Percentiles rank a stretch among this genome's conserved stretches.
These are phyloP conservation scores for Metschnikowia similis DNA, from an alignment of 805 yeast genomes.

Conservation along the genomic window DNA sequence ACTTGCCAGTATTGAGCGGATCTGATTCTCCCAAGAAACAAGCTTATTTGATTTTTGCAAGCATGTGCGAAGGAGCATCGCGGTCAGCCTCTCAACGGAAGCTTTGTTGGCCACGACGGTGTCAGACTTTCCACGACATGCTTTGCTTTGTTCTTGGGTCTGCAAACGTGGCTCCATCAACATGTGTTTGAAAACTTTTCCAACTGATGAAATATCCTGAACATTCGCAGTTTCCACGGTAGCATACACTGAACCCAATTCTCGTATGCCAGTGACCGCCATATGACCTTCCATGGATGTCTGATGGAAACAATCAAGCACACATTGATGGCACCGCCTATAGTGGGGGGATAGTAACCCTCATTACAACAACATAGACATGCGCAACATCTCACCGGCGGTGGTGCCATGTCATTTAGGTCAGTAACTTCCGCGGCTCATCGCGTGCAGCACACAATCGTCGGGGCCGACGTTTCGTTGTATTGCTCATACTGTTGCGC, in stretches of 20 bases:
- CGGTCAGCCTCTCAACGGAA: not conserved
- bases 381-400: too few relatives aligned
- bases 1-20: conserved; percentile 81
- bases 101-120: too few relatives aligned
- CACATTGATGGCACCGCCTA: not conserved
- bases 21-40: conserved; percentile 45
- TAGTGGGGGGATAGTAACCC: too few relatives aligned
- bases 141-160: too few relatives aligned
- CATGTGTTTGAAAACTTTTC: conserved; percentile 10
- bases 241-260: conserved; percentile 84
- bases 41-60: conserved; percentile 19
- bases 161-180: not conserved
- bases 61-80: conserved; percentile 24
- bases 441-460: too few relatives aligned
- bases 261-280: conserved; percentile 84
- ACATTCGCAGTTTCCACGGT: conserved; percentile 98
- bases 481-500: too few relatives aligned
- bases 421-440: too few relatives aligned
- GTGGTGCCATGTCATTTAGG: too few relatives aligned
- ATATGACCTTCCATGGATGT: conserved; percentile 86
- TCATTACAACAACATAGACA: too few relatives aligned
- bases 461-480: too few relatives aligned
- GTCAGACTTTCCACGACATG: too few relatives aligned
- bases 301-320: conserved; percentile 46
- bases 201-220: conserved; percentile 71